A percentile compares a stretch with the other conserved stretches of the same genome.
Evolutionary conservation across 2,329 filamentous ascomycete genomes (phyloP).

Genomic region (Cytospora piceicola): DNA sequence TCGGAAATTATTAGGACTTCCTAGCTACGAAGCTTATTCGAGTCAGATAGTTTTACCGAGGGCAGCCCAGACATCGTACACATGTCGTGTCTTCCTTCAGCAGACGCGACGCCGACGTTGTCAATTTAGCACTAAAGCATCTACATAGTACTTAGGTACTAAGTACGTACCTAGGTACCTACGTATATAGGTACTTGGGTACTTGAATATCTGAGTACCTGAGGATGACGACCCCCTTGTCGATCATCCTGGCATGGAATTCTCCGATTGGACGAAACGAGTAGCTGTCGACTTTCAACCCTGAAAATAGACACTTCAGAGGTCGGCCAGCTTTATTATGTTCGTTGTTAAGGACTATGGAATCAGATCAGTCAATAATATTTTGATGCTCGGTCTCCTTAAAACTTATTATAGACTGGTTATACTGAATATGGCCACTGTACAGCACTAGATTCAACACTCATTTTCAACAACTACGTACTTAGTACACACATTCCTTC

Average conservation of each 20-base stretch:
- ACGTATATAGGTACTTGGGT: not conserved
- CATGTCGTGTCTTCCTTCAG: not conserved
- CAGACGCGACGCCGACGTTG: not conserved
- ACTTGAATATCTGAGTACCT: not conserved
- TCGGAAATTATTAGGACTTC: not conserved
- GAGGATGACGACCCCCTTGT: not conserved
- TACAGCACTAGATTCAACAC: not conserved
- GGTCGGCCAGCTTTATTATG: slow-evolving; percentile 12
- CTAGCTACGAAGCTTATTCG: not conserved
- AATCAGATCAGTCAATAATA: not conserved
- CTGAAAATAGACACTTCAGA: not conserved
- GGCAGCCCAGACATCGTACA: too few species aligned
- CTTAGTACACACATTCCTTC: not conserved
- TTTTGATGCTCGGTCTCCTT: not conserved
- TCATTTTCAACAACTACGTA: not conserved
- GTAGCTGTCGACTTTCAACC: not conserved
- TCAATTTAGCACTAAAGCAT: not conserved
- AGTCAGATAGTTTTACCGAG: not conserved
- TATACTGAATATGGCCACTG: not conserved
- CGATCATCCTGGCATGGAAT: not conserved
- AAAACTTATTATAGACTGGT: not conserved
- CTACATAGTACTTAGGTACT: not conserved
- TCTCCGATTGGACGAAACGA: not conserved
- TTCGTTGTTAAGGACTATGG: not conserved
- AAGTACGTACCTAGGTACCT: not conserved